A percentile compares a stretch with the other conserved stretches of the same genome.
Conservation (phyloP, 768 basidiomycete genomes). For the Collybiopsis confluens region DNA sequence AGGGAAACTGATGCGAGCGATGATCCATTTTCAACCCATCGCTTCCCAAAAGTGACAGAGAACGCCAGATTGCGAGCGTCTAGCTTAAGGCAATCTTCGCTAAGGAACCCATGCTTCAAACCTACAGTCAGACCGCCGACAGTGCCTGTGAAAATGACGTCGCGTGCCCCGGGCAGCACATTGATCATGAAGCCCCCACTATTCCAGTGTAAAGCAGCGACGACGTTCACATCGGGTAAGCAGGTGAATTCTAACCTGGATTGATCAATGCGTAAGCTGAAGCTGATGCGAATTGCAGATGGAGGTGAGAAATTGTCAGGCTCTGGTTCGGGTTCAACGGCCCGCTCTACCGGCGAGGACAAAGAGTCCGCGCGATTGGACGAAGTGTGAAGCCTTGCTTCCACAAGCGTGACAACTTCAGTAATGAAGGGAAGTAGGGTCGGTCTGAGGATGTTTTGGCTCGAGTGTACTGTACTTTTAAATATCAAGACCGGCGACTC, state of each 20-base stretch:
- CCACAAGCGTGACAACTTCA: slow-evolving; percentile 66
- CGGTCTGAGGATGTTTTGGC: slow-evolving; percentile 80
- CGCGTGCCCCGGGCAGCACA: slow-evolving; percentile 69
- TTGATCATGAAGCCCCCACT: slow-evolving; percentile 88
- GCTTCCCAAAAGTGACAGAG: slow-evolving; percentile 64
- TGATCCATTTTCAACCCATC: slow-evolving; percentile 29
- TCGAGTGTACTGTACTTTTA: slow-evolving; percentile 86
- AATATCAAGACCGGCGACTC: slow-evolving; percentile 69
- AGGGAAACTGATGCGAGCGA: slow-evolving; percentile 59
- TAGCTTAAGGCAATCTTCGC: slow-evolving; percentile 76
- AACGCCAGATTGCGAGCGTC: slow-evolving; percentile 81
- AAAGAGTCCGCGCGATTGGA: slow-evolving; percentile 24
- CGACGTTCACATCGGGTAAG: slow-evolving; percentile 89
- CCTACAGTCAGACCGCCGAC: slow-evolving; percentile 79
- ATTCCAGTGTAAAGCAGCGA: slow-evolving; percentile 86
- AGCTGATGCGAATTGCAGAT: slow-evolving; percentile 65
- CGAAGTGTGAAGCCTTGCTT: slow-evolving; percentile 60
- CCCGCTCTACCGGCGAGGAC: neutral
- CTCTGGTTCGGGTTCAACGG: neutral
- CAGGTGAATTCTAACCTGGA: slow-evolving; percentile 86
- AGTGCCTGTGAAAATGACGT: slow-evolving; percentile 69
- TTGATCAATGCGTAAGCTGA: slow-evolving; percentile 89
- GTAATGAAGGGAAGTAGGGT: slow-evolving; percentile 82
- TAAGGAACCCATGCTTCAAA: slow-evolving; percentile 81
- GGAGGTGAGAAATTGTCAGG: neutral